phyloP scores from a whole-genome alignment of 2,329 filamentous ascomycete genomes.

The Ceratocystiopsis minuta region DNA sequence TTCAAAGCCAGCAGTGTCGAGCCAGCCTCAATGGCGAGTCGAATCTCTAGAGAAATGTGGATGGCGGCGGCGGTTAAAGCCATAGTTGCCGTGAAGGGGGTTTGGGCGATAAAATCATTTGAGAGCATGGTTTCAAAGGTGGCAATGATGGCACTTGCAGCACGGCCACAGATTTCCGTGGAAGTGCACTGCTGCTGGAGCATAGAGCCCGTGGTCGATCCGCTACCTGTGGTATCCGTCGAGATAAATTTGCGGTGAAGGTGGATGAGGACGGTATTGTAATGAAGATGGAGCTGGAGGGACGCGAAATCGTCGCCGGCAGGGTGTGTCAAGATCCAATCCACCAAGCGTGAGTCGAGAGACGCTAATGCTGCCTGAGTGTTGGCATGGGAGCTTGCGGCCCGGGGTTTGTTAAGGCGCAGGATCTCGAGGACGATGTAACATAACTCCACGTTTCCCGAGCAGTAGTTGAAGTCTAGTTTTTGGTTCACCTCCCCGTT shows the following conservation, averaged over 20 bases:
- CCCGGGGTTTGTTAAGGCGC: neutral
- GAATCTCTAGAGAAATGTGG: slow-evolving; percentile 2
- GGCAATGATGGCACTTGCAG: slow-evolving; percentile 2
- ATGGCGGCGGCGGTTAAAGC: slow-evolving; percentile 4
- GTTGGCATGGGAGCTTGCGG: neutral
- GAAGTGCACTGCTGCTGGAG: neutral
- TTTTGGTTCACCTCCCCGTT: neutral
- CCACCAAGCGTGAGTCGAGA: slow-evolving; percentile 1
- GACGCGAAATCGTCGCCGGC: slow-evolving; percentile 1
- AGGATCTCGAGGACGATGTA: slow-evolving; percentile 1
- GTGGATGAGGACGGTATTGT: slow-evolving; percentile 5
- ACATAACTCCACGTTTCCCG: slow-evolving; percentile 2
- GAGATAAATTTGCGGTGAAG: neutral
- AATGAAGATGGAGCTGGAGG: slow-evolving; percentile 1
- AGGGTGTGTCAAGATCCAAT: slow-evolving; percentile 1
- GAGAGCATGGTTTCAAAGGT: slow-evolving; percentile 1
- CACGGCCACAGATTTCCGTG: neutral
- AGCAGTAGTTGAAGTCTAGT: neutral
- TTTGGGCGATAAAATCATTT: slow-evolving; percentile 1
- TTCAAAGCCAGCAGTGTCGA: slow-evolving; percentile 2
- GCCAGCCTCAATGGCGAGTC: neutral
- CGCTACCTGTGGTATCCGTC: neutral
- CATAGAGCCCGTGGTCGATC: too few species aligned
- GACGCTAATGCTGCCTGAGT: neutral
- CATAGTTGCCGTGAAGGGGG: slow-evolving; percentile 2